phyloP scores from a whole-genome alignment of 2,329 filamentous ascomycete species.

The Magnaporthiopsis incrustans region DNA sequence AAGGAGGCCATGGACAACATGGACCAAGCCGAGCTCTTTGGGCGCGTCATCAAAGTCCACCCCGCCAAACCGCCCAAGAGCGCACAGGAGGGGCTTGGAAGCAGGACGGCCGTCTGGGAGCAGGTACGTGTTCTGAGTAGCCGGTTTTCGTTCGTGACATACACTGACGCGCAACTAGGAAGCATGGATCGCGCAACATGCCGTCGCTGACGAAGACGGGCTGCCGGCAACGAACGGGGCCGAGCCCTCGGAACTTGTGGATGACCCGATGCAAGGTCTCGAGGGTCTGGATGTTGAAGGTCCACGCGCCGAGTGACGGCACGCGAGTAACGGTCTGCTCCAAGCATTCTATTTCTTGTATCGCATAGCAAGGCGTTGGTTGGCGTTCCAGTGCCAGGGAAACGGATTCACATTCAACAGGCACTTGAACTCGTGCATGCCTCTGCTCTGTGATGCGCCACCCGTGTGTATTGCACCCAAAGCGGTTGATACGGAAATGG shows the following conservation, averaged over 20 bases:
- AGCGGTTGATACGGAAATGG: neutral
- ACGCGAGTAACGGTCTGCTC: constrained; percentile 14
- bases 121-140: constrained; percentile 57
- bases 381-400: constrained; percentile 9
- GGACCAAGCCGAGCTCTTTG: constrained; percentile 94
- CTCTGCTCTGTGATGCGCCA: neutral
- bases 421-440: neutral
- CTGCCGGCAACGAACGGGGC: constrained; percentile 43
- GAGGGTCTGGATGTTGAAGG: constrained; percentile 92
- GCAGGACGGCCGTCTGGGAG: constrained; percentile 93
- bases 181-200: constrained; percentile 84
- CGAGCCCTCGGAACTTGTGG: constrained; percentile 37
- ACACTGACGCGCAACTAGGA: constrained; percentile 50
- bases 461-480: neutral
- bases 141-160: neutral
- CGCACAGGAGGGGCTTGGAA: constrained; percentile 77
- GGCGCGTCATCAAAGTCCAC: constrained; percentile 84
- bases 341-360: neutral
- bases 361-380: constrained; percentile 40
- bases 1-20: constrained; percentile 98
- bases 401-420: neutral
- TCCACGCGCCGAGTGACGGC: constrained; percentile 60
- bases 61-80: constrained; percentile 89
- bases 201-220: constrained; percentile 72
- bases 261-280: constrained; percentile 92